A percentile compares a stretch with the other conserved stretches of the same genome.
phyloP scores from a whole-genome alignment of 1,284 basidiomycete species.

The Microbotryum silenes-acaulis region DNA sequence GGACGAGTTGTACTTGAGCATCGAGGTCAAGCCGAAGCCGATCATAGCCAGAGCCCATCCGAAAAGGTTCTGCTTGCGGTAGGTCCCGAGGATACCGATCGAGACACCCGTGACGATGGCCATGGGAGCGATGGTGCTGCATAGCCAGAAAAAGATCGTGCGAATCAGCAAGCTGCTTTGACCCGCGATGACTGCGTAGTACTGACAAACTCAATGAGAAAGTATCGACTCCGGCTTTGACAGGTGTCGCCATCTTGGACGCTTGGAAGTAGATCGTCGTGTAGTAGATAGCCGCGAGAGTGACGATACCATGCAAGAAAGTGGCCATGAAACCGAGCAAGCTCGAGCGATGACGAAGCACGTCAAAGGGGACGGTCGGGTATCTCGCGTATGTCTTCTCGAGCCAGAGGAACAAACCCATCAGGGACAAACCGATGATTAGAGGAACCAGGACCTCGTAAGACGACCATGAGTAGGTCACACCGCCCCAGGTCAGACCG shows the following conservation, averaged over 20 bases:
- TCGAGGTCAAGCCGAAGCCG: conserved; percentile 39
- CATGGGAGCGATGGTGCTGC: conserved; percentile 30
- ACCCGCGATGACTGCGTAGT: background rate
- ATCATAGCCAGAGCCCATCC: conserved; percentile 30
- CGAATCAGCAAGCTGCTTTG: conserved; percentile 1
- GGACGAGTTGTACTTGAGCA: conserved; percentile 40
- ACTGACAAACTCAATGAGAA: conserved; percentile 27
- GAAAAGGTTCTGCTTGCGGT: conserved; percentile 37
- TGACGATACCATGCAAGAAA: conserved; percentile 38
- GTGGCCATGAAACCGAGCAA: conserved; percentile 38
- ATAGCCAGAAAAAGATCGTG: background rate
- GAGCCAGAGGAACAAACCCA: conserved; percentile 36
- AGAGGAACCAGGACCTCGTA: conserved; percentile 38
- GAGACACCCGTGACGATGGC: conserved; percentile 29
- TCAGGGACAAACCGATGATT: conserved; percentile 36
- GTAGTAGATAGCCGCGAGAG: conserved; percentile 8
- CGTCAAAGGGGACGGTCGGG: conserved; percentile 38
- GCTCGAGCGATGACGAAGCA: conserved; percentile 38
- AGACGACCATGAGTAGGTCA: conserved; percentile 39
- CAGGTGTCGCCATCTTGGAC: conserved; percentile 20
- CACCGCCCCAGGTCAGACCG: conserved; percentile 42
- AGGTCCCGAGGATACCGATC: conserved; percentile 37
- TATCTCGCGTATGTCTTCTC: conserved; percentile 27
- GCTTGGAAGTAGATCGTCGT: conserved; percentile 33
- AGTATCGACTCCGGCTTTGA: conserved; percentile 35